Evolutionary conservation across 1,284 basidiomycete genomes (phyloP).

Genomic region (Violaceomyces palustris): DNA sequence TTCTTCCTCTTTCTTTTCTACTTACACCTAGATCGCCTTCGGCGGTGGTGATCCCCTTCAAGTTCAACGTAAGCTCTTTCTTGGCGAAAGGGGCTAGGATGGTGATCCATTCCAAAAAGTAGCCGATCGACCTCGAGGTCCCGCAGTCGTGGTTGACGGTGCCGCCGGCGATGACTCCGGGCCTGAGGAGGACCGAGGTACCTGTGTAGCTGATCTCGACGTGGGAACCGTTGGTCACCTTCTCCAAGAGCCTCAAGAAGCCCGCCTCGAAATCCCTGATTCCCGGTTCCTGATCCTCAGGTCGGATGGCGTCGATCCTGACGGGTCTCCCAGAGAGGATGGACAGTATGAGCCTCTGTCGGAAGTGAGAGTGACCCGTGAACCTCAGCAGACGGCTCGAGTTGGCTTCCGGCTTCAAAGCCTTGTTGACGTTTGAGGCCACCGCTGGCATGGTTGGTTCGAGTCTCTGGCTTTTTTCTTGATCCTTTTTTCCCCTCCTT

Average conservation of each 20-base stretch:
- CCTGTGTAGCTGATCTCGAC: conserved; percentile 91
- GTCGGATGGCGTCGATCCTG: conserved; percentile 80
- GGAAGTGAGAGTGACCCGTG: conserved; percentile 76
- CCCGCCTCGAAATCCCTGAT: conserved; percentile 91
- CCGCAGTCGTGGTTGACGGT: conserved; percentile 79
- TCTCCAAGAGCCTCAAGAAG: conserved; percentile 80
- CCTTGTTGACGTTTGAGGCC: too few relatives aligned
- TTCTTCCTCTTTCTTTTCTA: too few relatives aligned
- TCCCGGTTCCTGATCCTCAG: conserved; percentile 89
- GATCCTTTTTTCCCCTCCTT: too few relatives aligned
- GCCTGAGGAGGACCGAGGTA: conserved; percentile 66
- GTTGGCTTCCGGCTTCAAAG: too few relatives aligned
- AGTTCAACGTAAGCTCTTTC: conserved; percentile 71
- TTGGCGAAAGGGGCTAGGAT: conserved; percentile 92
- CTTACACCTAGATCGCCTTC: conserved; percentile 55
- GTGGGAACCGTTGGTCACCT: conserved; percentile 85
- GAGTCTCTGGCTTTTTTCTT: too few relatives aligned
- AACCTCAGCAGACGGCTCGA: conserved; percentile 56
- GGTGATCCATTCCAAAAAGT: conserved; percentile 85
- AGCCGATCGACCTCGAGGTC: conserved; percentile 78
- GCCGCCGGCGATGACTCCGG: conserved; percentile 85
- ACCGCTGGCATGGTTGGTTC: too few relatives aligned
- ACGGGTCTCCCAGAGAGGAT: conserved; percentile 81
- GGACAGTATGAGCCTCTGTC: conserved; percentile 79
- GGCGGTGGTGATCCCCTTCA: conserved; percentile 86